These are phyloP conservation scores for Entonaema liquescens DNA, from an alignment of 495 filamentous ascomycete species.

Conservation along the genomic window DNA sequence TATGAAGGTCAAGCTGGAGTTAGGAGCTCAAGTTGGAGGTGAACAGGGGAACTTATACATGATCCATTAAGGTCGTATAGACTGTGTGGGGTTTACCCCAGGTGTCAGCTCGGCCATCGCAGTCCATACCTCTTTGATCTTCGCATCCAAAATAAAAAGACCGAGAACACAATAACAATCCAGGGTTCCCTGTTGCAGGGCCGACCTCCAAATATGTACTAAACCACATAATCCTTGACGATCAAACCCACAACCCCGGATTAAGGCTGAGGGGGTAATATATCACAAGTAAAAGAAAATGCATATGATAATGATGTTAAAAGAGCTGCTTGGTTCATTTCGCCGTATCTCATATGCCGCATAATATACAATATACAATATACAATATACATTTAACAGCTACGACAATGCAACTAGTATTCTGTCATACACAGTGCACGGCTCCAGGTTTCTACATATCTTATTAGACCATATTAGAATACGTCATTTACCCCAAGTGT, in stretches of 20 bases:
- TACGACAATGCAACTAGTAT: conserved; percentile 10
- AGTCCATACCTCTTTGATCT: neutral
- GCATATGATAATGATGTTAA: neutral
- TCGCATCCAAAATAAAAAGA: neutral
- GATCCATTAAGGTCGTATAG: conserved; percentile 1
- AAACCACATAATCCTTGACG: neutral
- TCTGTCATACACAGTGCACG: conserved; percentile 15
- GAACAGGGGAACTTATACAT: conserved; percentile 4
- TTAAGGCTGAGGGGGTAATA: neutral
- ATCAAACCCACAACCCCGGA: neutral
- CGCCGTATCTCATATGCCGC: conserved; percentile 17
- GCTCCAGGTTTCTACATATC: neutral
- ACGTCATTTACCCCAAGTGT: neutral
- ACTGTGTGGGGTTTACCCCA: conserved; percentile 6
- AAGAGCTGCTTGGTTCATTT: conserved; percentile 23
- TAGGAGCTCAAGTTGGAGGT: neutral
- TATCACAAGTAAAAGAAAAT: neutral
- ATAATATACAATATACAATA: conserved; percentile 24
- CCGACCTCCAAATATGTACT: neutral
- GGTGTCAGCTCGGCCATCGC: neutral
- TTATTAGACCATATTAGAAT: conserved; percentile 1
- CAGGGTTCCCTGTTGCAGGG: neutral
- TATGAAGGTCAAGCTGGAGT: neutral
- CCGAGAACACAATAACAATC: neutral
- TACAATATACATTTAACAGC: conserved; percentile 8